phyloP scores from a whole-genome alignment of 805 yeast species.

The Ogataea haglerorum region DNA sequence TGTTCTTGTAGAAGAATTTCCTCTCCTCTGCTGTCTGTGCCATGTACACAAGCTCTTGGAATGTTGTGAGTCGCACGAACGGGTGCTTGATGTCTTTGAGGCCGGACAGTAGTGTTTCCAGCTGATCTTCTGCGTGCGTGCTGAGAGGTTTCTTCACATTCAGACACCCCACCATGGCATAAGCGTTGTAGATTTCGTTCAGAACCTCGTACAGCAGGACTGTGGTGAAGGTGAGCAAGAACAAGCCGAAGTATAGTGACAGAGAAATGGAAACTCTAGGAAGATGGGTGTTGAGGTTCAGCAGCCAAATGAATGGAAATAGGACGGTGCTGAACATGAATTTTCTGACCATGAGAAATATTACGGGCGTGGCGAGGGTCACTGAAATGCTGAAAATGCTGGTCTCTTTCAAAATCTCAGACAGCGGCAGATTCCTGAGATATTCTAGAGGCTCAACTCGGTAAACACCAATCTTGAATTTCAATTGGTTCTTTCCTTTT shows the following conservation, averaged over 20 bases:
- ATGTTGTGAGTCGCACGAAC: conserved; percentile 60
- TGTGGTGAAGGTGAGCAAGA: conserved; percentile 34
- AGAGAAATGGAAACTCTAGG: conserved; percentile 39
- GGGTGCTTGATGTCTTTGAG: conserved; percentile 46
- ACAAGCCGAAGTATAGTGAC: conserved; percentile 30
- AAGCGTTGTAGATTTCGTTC: conserved; percentile 59
- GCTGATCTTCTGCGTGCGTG: conserved; percentile 55
- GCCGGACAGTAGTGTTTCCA: conserved; percentile 62
- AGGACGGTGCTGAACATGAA: conserved; percentile 39
- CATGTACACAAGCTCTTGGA: conserved; percentile 69
- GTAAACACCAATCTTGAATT: conserved; percentile 42
- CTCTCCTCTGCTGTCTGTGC: conserved; percentile 49
- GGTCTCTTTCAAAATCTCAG: conserved; percentile 37
- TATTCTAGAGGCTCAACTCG: conserved; percentile 39
- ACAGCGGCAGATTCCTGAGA: conserved; percentile 23
- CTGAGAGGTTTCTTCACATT: conserved; percentile 63
- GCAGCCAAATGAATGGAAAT: conserved; percentile 29
- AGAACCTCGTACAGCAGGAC: conserved; percentile 50
- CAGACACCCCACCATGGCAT: conserved; percentile 68
- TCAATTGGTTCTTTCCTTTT: conserved; percentile 53
- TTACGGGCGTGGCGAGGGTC: conserved; percentile 35
- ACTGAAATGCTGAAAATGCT: conserved; percentile 32
- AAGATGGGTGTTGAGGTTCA: conserved; percentile 37
- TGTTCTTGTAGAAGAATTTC: conserved; percentile 48
- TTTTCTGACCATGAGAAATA: conserved; percentile 40